phyloP scores from a whole-genome alignment of 305 asterid species.

The Fraxinus floribunda region DNA sequence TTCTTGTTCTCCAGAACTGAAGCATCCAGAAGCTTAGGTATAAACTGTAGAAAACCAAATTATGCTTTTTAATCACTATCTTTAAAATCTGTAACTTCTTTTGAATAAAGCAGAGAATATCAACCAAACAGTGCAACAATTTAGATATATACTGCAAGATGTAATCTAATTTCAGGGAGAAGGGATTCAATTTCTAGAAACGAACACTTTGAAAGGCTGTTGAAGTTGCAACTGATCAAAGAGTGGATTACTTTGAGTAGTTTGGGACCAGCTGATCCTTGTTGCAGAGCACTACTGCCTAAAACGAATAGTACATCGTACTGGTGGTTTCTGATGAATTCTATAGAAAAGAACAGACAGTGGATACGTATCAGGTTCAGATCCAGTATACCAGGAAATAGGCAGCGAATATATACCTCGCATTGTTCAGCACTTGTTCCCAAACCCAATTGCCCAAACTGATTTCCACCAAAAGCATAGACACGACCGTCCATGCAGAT shows the following conservation, averaged over 20 bases:
- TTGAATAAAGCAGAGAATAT: background rate
- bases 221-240: constrained; percentile 13
- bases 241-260: background rate
- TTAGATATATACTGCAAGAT: background rate
- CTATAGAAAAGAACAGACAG: constrained; percentile 41
- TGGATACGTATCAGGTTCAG: constrained; percentile 31
- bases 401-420: constrained; percentile 43
- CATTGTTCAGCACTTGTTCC: constrained; percentile 49
- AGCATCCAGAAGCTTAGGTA: constrained; percentile 53
- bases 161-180: background rate
- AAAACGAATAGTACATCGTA: constrained; percentile 37
- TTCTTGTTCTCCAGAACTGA: constrained; percentile 49
- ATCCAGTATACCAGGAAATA: constrained; percentile 16
- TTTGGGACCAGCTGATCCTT: constrained; percentile 35
- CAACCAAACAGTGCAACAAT: background rate
- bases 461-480: constrained; percentile 52
- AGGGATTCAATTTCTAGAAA: constrained; percentile 3
- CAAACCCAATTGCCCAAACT: constrained; percentile 59
- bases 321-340: constrained; percentile 40
- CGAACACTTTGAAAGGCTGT: constrained; percentile 2
- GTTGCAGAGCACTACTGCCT: constrained; percentile 42
- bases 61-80: constrained; percentile 1
- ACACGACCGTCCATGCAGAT: constrained; percentile 40
- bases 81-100: background rate
- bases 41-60: constrained; percentile 30